These are phyloP conservation scores for Epichloe elymi DNA, from an alignment of 2,329 filamentous ascomycete genomes.

Conservation along the genomic window DNA sequence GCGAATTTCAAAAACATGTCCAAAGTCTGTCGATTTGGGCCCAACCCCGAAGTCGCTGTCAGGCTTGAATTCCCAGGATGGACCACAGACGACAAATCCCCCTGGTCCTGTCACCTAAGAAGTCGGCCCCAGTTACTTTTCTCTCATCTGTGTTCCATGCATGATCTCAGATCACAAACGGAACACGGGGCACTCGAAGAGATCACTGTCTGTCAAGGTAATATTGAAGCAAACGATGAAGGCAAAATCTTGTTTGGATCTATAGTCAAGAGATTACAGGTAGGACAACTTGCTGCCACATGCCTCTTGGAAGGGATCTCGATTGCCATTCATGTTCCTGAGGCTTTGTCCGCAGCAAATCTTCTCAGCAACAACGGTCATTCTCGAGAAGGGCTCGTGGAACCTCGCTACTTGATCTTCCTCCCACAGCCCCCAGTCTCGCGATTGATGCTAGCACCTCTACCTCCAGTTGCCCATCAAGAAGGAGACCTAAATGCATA, in stretches of 20 bases:
- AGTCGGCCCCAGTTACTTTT: slow-evolving; percentile 16
- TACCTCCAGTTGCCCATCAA: not conserved
- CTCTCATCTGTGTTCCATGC: slow-evolving; percentile 20
- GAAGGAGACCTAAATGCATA: slow-evolving; percentile 11
- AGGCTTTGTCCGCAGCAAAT: not conserved
- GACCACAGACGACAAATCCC: slow-evolving; percentile 5
- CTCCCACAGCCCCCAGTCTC: slow-evolving; percentile 12
- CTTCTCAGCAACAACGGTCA: not conserved
- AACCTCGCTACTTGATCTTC: slow-evolving; percentile 27
- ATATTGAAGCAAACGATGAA: slow-evolving; percentile 5
- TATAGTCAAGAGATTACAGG: slow-evolving; percentile 21
- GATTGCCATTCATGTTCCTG: slow-evolving; percentile 22
- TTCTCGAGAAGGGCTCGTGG: not conserved
- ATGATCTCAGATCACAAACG: slow-evolving; percentile 17
- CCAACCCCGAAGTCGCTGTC: not conserved
- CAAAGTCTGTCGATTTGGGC: slow-evolving; percentile 9
- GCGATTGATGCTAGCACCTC: slow-evolving; percentile 14
- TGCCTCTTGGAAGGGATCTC: slow-evolving; percentile 16
- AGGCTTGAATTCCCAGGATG: slow-evolving; percentile 8
- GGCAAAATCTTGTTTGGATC: slow-evolving; percentile 11
- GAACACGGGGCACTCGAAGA: slow-evolving; percentile 4
- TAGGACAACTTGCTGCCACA: slow-evolving; percentile 23
- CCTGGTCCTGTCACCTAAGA: slow-evolving; percentile 17
- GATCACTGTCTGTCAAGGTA: slow-evolving; percentile 10
- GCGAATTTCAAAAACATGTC: not conserved